A percentile compares a stretch with the other conserved stretches of the same genome.
Conservation (phyloP, 371 early-diverging fungal species). For the Fennellomyces sp. region DNA sequence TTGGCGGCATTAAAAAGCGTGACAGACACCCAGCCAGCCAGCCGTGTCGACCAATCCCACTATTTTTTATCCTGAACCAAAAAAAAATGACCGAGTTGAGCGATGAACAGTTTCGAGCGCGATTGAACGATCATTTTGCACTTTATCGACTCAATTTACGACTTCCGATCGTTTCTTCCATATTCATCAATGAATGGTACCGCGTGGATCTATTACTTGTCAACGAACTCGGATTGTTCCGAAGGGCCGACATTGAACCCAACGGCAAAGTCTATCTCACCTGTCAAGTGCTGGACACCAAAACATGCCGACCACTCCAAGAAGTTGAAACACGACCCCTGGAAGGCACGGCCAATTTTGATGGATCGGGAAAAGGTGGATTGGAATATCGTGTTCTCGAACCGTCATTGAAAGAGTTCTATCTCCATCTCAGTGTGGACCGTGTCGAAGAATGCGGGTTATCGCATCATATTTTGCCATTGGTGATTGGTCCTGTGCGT, state of each 20-base stretch:
- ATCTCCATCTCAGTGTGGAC: constrained; percentile 7
- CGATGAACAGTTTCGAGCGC: constrained; percentile 41
- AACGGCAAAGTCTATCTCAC: constrained; percentile 29
- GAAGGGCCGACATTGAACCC: constrained; percentile 41
- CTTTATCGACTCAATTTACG: constrained; percentile 48
- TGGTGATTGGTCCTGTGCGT: constrained; percentile 50
- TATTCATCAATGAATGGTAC: constrained; percentile 33
- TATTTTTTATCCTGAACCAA: too few relatives aligned
- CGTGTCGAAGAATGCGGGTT: neutral
- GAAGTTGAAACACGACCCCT: constrained; percentile 6
- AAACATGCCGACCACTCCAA: neutral
- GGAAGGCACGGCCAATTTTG: constrained; percentile 19
- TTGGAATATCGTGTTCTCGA: constrained; percentile 42
- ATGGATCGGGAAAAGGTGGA: constrained; percentile 45
- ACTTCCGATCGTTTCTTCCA: constrained; percentile 26
- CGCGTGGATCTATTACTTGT: constrained; percentile 44
- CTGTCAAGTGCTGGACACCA: constrained; percentile 22
- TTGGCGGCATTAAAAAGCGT: too few relatives aligned
- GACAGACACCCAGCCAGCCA: too few relatives aligned
- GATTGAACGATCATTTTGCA: constrained; percentile 47
- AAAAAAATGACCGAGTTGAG: too few relatives aligned
- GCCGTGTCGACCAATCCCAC: too few relatives aligned
- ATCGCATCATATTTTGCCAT: constrained; percentile 29
- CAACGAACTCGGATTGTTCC: constrained; percentile 46
- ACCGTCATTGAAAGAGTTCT: too few relatives aligned